Evolutionary conservation across 2,329 filamentous ascomycete genomes (phyloP).

Genomic region (Fusarium sp.): DNA sequence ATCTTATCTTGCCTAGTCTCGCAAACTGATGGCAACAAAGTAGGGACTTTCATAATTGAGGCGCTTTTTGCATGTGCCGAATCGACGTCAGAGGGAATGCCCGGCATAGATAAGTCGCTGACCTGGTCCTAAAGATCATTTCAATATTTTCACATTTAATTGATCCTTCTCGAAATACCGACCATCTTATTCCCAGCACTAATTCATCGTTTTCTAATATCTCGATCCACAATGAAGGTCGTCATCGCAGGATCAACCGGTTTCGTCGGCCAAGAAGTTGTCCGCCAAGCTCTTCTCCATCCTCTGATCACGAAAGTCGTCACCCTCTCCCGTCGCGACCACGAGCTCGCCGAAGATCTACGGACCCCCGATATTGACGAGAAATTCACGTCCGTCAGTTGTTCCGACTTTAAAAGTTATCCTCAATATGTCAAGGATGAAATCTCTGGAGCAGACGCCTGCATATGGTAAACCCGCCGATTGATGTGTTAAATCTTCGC

Average conservation of each 20-base stretch:
- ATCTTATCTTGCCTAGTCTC: neutral
- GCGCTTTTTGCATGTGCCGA: neutral
- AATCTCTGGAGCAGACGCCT: slow-evolving; percentile 55
- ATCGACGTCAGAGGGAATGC: neutral
- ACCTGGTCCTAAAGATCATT: too few species aligned
- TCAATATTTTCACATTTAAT: neutral
- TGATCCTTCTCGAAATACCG: neutral
- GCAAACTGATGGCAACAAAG: neutral
- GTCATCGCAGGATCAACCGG: slow-evolving; percentile 57
- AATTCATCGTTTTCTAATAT: neutral
- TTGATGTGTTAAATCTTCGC: too few species aligned
- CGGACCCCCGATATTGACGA: slow-evolving; percentile 39
- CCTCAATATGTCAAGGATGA: slow-evolving; percentile 53
- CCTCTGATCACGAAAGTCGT: slow-evolving; percentile 55
- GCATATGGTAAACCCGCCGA: slow-evolving; percentile 52
- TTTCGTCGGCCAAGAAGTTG: slow-evolving; percentile 56
- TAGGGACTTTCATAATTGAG: neutral
- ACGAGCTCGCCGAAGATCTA: slow-evolving; percentile 43
- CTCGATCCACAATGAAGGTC: slow-evolving; percentile 53
- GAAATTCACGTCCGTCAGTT: slow-evolving; percentile 55
- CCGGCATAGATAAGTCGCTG: neutral
- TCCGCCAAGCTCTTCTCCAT: slow-evolving; percentile 55
- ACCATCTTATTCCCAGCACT: neutral
- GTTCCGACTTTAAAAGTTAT: slow-evolving; percentile 56
- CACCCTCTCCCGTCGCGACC: slow-evolving; percentile 54